Base-by-base conservation (phyloP, 176 grass and related monocot species). In the Rhynchospora tenuis region DNA sequence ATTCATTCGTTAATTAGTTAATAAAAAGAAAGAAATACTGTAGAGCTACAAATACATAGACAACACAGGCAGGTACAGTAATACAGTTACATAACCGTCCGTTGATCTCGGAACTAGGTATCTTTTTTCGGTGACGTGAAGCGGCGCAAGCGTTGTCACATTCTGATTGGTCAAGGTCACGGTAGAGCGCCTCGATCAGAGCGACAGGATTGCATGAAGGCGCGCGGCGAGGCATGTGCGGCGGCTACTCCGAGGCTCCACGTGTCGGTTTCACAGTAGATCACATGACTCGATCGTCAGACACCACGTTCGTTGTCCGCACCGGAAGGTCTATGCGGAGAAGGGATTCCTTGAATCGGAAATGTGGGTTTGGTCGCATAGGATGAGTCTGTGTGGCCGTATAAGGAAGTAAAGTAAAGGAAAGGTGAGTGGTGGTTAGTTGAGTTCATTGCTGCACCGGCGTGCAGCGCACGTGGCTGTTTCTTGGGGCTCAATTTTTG, bases 41-140 rank as follows among this genome's bases (percentile, higher is more conserved):
- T 28, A 65, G 9, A 9, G 8, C 24, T 38, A 38, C 33, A 38
- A 38, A 38, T 38, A 38, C 33, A 38, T 38, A 0, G 2, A 4
- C 1, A 38, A 38, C 48, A 1, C 11, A 23, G 20, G 20, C 24
- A 50, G 15, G 9, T 14, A 27, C n/a, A 76, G 46, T 57, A 57
- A 79, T 58, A 59, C 57, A 80, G 77, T 80, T 59, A 61, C 20
- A 76, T 54, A 50, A 76, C 23, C 11, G 45, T 52, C 19, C 43
- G 3, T 73, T 46, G 16, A 19, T 72, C n/a, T 9, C 14, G 17
- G 42, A 46, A 48, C 22, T 24, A 24, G 42, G 20, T 19, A 42
- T 42, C 1, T 69, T 20, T 80, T 2, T 9, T 61, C 22, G 2
- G 54, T 43, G 77, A 80, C 58, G 16, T 16, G 78, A 80, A 62